Conservation (phyloP, 495 filamentous ascomycete genomes). For the Achaetomiella virescens region DNA sequence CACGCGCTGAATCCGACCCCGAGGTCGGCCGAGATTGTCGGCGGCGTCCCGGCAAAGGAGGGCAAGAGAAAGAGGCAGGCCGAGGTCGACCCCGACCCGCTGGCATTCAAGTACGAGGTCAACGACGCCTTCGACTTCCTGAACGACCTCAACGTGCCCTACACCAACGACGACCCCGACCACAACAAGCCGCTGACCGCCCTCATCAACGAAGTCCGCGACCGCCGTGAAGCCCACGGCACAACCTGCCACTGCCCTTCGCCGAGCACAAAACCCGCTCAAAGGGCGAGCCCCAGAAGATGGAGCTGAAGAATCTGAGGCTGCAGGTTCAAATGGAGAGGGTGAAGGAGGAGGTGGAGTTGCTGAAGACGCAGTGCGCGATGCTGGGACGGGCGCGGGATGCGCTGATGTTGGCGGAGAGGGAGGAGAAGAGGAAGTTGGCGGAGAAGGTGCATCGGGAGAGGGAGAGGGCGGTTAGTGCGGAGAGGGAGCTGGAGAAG, state of each 20-base stretch:
- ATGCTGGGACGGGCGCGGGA: conserved; percentile 11
- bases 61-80: neutral
- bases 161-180: conserved; percentile 38
- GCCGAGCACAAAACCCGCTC: conserved; percentile 46
- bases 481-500: conserved; percentile 10
- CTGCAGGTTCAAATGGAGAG: conserved; percentile 3
- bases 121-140: conserved; percentile 48
- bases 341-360: conserved; percentile 7
- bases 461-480: conserved; percentile 8
- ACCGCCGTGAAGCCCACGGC: conserved; percentile 33
- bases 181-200: conserved; percentile 41
- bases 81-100: conserved; percentile 8
- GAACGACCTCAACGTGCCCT: conserved; percentile 37
- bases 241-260: conserved; percentile 40
- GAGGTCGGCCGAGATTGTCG: conserved; percentile 21
- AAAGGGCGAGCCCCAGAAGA: conserved; percentile 38
- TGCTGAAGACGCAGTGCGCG: conserved; percentile 19
- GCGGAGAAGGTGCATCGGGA: conserved; percentile 5
- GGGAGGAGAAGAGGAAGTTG: conserved; percentile 9
- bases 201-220: conserved; percentile 40
- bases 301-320: conserved; percentile 11
- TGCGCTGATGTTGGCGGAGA: conserved; percentile 17
- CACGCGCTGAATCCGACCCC: conserved; percentile 33
- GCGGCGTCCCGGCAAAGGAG: neutral
- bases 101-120: conserved; percentile 16